phyloP scores from a whole-genome alignment of 257 asterid genomes.

The Solanum gracilifrons region DNA sequence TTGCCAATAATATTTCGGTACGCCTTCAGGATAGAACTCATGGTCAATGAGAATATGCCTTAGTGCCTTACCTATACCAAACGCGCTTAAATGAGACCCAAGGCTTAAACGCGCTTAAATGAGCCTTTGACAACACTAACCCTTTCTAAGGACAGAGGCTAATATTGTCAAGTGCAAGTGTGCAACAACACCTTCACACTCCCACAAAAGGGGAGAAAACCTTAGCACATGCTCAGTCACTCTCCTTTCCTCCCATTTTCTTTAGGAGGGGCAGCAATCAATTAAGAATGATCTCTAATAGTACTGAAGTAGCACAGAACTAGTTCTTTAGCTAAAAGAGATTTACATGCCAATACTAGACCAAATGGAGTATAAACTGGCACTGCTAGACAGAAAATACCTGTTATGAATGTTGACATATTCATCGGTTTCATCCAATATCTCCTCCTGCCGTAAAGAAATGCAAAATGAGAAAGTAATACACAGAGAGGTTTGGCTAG shows the following conservation, averaged over 20 bases:
- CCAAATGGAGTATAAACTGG: background rate
- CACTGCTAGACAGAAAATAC: constrained; percentile 19
- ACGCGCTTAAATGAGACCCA: background rate
- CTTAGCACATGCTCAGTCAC: background rate
- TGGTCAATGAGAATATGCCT: background rate
- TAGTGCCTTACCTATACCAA: background rate
- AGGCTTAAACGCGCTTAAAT: background rate
- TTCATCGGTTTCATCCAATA: constrained; percentile 94
- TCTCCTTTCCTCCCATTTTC: background rate
- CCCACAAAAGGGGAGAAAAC: background rate
- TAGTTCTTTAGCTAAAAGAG: background rate
- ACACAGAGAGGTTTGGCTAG: too few species aligned
- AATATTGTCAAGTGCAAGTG: background rate
- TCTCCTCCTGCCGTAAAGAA: constrained; percentile 70
- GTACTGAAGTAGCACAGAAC: background rate
- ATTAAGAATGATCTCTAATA: background rate
- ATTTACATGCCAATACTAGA: background rate
- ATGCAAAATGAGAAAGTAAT: background rate
- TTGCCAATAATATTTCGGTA: background rate
- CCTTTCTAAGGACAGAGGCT: background rate
- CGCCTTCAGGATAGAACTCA: background rate
- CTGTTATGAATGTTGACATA: constrained; percentile 96
- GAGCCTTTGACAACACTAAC: background rate
- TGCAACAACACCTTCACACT: background rate
- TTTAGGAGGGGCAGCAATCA: background rate